These are phyloP conservation scores for Coniophora puteana DNA, from an alignment of 1,284 basidiomycete genomes.

Conservation along the genomic window DNA sequence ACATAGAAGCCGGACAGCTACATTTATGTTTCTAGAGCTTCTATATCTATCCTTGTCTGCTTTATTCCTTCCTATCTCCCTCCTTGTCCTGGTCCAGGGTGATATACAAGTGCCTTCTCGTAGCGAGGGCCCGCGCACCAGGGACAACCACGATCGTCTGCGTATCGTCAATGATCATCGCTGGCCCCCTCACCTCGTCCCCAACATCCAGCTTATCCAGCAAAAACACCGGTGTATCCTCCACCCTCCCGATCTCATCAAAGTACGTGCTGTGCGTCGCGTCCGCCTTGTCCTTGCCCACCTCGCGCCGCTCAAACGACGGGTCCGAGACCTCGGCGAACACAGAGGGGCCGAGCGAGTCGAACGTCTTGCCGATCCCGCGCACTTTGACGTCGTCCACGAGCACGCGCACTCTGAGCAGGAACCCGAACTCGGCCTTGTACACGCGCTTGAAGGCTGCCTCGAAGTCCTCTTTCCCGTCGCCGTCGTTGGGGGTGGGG, in stretches of 20 bases:
- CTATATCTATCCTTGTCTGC: too few relatives aligned
- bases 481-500: slow-evolving; percentile 48
- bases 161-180: slow-evolving; percentile 89
- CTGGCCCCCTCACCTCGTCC: slow-evolving; percentile 74
- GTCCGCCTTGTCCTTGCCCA: slow-evolving; percentile 40
- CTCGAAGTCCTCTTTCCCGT: slow-evolving; percentile 72
- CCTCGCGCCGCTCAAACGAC: slow-evolving; percentile 43
- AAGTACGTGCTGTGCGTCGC: slow-evolving; percentile 73
- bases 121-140: slow-evolving; percentile 59
- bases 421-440: slow-evolving; percentile 88
- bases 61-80: too few relatives aligned
- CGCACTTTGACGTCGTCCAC: slow-evolving; percentile 94
- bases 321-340: slow-evolving; percentile 74
- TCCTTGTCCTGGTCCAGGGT: slow-evolving; percentile 37
- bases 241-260: slow-evolving; percentile 67
- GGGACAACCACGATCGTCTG: slow-evolving; percentile 88
- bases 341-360: slow-evolving; percentile 78
- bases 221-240: slow-evolving; percentile 78
- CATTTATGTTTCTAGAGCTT: too few relatives aligned
- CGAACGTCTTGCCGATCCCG: slow-evolving; percentile 88
- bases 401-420: slow-evolving; percentile 78
- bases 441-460: slow-evolving; percentile 76
- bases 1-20: too few relatives aligned
- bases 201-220: slow-evolving; percentile 67
- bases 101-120: slow-evolving; percentile 73